phyloP scores from a whole-genome alignment of 78 protist genomes.

The Dictyostelium capitatum region DNA sequence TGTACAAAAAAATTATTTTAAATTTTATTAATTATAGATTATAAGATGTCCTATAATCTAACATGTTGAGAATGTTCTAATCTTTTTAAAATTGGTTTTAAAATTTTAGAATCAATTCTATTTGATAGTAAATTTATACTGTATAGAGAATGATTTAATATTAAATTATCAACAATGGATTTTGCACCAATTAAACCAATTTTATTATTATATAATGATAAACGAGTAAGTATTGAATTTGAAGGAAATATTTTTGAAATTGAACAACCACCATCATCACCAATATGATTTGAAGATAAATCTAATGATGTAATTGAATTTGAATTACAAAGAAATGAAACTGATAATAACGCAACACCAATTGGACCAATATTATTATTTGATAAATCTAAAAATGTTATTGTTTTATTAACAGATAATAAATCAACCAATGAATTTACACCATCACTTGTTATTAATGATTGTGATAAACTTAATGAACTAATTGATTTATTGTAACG shows the following conservation, averaged over 20 bases:
- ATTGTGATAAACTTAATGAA: slow-evolving; percentile 41
- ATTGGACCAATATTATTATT: slow-evolving; percentile 43
- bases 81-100: slow-evolving; percentile 61
- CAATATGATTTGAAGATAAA: slow-evolving; percentile 53
- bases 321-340: too few relatives aligned
- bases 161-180: slow-evolving; percentile 51
- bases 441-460: slow-evolving; percentile 42
- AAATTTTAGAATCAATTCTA: slow-evolving; percentile 40
- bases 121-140: slow-evolving; percentile 51
- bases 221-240: slow-evolving; percentile 30
- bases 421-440: slow-evolving; percentile 35
- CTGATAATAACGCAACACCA: background rate
- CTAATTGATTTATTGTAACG: slow-evolving; percentile 10
- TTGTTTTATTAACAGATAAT: slow-evolving; percentile 42
- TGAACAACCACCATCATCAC: slow-evolving; percentile 50
- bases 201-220: slow-evolving; percentile 63
- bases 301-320: background rate
- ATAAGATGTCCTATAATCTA: too few relatives aligned
- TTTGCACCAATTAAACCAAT: slow-evolving; percentile 56
- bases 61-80: slow-evolving; percentile 16
- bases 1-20: too few relatives aligned
- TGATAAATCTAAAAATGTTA: slow-evolving; percentile 56
- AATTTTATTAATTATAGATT: too few relatives aligned
- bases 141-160: slow-evolving; percentile 56
- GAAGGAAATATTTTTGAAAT: slow-evolving; percentile 39